A percentile compares a stretch with the other conserved stretches of the same genome.
These are phyloP conservation scores for Penicillium brevicompactum DNA, from an alignment of 2,329 filamentous ascomycete genomes.

Conservation along the genomic window DNA sequence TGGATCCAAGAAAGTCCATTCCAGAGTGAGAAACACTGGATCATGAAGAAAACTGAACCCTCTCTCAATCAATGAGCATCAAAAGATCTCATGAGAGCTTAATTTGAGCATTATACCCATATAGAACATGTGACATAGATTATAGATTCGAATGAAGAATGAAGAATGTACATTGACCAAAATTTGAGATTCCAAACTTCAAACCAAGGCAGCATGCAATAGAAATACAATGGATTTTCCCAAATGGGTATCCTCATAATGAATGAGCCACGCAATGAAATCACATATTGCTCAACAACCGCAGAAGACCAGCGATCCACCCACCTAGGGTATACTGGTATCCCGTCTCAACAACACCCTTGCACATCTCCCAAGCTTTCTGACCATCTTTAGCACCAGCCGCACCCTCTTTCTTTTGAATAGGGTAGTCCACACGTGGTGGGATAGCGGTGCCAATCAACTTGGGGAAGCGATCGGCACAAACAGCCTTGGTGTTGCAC, in stretches of 20 bases:
- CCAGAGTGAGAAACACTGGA: conserved; percentile 12
- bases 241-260: background rate
- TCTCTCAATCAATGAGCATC: too few relatives aligned
- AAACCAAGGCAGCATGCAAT: background rate
- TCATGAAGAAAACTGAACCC: conserved; percentile 3
- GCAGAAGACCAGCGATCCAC: conserved; percentile 39
- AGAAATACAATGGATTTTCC: conserved; percentile 1
- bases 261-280: background rate
- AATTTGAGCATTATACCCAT: conserved; percentile 7
- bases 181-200: background rate
- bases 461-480: conserved; percentile 67
- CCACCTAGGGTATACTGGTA: conserved; percentile 48
- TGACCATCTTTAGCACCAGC: conserved; percentile 52
- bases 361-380: conserved; percentile 61
- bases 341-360: conserved; percentile 49
- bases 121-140: background rate
- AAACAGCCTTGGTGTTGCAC: conserved; percentile 87
- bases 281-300: conserved; percentile 43
- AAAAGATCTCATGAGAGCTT: background rate
- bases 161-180: background rate
- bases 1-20: conserved; percentile 31
- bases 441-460: conserved; percentile 75
- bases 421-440: conserved; percentile 76
- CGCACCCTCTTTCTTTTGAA: conserved; percentile 61
- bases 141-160: background rate